Evolutionary conservation across 2,329 filamentous ascomycete genomes (phyloP).

Genomic region (Colletotrichum costaricense): DNA sequence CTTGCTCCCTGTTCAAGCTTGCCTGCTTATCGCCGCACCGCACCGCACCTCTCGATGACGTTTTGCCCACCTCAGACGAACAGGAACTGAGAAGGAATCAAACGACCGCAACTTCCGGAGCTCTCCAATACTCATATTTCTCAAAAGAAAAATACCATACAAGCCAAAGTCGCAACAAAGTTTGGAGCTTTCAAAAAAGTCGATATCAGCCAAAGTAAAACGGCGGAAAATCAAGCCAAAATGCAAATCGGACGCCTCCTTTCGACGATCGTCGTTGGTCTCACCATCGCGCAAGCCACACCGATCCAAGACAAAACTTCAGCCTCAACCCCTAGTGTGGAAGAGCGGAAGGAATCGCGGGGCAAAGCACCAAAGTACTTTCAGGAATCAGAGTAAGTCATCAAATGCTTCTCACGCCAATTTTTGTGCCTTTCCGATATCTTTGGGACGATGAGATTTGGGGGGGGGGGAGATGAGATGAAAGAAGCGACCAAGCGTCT

Average conservation of each 20-base stretch:
- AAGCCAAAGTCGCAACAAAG: too few relatives aligned
- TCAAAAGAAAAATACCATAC: not conserved
- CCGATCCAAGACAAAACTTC: slow-evolving; percentile 17
- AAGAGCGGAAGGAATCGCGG: not conserved
- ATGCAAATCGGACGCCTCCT: slow-evolving; percentile 26
- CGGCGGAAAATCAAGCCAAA: not conserved
- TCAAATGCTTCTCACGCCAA: not conserved
- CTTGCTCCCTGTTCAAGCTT: not conserved
- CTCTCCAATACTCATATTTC: not conserved
- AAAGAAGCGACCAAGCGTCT: not conserved
- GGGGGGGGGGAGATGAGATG: not conserved
- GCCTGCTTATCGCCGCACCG: not conserved
- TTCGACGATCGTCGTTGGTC: slow-evolving; percentile 6
- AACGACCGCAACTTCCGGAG: not conserved
- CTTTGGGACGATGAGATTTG: not conserved
- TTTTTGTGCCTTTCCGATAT: not conserved
- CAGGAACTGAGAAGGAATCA: not conserved
- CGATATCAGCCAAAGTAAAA: not conserved
- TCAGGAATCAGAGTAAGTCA: slow-evolving; percentile 19
- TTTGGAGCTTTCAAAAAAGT: not conserved
- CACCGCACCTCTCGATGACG: slow-evolving; percentile 17
- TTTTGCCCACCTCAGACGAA: slow-evolving; percentile 15
- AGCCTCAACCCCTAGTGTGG: not conserved
- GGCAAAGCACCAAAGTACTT: slow-evolving; percentile 21
- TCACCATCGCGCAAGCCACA: slow-evolving; percentile 18